Base-by-base conservation (phyloP, 768 basidiomycete species). In the Amanita brunnescens region DNA sequence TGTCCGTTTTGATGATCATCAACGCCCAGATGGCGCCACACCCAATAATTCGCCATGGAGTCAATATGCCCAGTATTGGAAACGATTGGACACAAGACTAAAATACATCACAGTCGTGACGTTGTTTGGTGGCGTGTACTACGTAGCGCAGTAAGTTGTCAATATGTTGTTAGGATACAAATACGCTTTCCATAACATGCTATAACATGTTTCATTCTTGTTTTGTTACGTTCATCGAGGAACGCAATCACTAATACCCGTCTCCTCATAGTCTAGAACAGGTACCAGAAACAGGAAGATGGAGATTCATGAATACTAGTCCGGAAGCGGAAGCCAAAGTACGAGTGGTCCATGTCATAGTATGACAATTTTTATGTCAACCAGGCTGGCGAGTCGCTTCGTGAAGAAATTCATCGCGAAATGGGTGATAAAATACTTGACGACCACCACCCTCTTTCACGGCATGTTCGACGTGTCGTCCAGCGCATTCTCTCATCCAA, bases 301-400 rank as follows among this genome's bases (percentile, higher is more conserved):
- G 85, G 78, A 68, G 94, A 18, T 96, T 94, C 63, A 95, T 97
- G 79, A 85, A 88, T 61, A 74, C 84, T 2, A 75, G 75, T 37
- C 74, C 75, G 0, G 70, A 71, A 47, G 67, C 64, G 23, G 89
- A 93, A 67, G 70, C 75, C 6, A 61, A 68, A 60, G 81, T 83
- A 54, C 50, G 73, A 59, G 23, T n/a, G n/a, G 5, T 29, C 10
- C n/a, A 38, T 40, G 4, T 7, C 16, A 18, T 50, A 41, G 32
- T 37, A 34, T 43, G 32, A 24, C 30, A 6, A 20, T 49, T 16
- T 14, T 29, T 41, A 2, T 49, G 39, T 40, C 39, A 9, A 40
- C 16, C 35, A 79, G 75, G 62, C 85, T 12, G 76, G 70, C 14
- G 66, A 78, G 42, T 37, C 64, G 2, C 43, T 56, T 35, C 63